Conservation (phyloP, 164 flowering plant species). For the Berberis vulgaris region DNA sequence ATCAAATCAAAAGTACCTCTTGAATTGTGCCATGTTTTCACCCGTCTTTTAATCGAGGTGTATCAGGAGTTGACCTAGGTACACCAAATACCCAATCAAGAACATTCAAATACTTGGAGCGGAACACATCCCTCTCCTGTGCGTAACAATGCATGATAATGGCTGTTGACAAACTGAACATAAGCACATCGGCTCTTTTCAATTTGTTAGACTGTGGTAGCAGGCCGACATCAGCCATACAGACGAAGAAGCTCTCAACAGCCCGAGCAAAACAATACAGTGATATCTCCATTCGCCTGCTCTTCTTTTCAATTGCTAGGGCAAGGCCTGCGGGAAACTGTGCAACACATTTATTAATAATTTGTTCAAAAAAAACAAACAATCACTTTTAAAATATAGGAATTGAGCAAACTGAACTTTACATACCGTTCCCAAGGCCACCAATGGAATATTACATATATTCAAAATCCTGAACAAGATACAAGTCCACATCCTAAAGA, state of each 20-base stretch:
- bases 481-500: slow-evolving; percentile 89
- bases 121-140: slow-evolving; percentile 86
- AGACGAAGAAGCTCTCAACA: slow-evolving; percentile 88
- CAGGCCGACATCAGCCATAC: slow-evolving; percentile 64
- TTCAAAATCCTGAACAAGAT: slow-evolving; percentile 66
- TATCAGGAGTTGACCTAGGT: slow-evolving; percentile 41
- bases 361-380: neutral
- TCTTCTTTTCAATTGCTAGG: slow-evolving; percentile 90
- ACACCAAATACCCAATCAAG: slow-evolving; percentile 98
- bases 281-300: slow-evolving; percentile 87
- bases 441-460: slow-evolving; percentile 74
- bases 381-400: neutral
- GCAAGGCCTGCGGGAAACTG: slow-evolving; percentile 96
- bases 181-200: slow-evolving; percentile 70
- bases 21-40: too few species aligned
- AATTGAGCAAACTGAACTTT: neutral
- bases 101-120: slow-evolving; percentile 90
- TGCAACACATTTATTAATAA: neutral
- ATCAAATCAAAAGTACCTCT: too few species aligned
- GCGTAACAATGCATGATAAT: slow-evolving; percentile 97
- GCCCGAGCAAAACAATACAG: slow-evolving; percentile 91
- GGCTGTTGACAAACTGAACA: slow-evolving; percentile 91
- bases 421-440: slow-evolving; percentile 84
- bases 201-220: slow-evolving; percentile 48
- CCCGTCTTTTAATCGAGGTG: slow-evolving; percentile 20